Conservation (phyloP, 192 early-diverging fungal genomes). For the Coemansia sp. region DNA sequence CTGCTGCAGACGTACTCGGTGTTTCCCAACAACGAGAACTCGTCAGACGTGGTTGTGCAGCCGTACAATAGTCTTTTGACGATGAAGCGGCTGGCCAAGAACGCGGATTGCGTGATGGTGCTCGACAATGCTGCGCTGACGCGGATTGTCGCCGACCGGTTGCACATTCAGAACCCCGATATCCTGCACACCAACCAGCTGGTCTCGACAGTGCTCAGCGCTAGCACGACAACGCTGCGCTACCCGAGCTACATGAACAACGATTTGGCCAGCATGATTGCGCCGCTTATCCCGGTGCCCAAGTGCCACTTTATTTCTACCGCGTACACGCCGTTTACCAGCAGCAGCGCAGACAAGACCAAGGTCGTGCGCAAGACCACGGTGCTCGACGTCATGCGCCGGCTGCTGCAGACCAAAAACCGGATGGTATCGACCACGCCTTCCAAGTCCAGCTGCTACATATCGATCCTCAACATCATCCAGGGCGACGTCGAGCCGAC, state of each 20-base stretch:
- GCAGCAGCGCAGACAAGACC: slow-evolving; percentile 84
- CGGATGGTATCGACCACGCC: slow-evolving; percentile 93
- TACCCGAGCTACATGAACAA: slow-evolving; percentile 99
- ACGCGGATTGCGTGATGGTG: slow-evolving; percentile 96
- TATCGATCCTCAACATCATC: slow-evolving; percentile 98
- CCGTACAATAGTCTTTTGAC: slow-evolving; percentile 96
- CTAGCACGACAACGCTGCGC: slow-evolving; percentile 92
- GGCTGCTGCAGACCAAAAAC: slow-evolving; percentile 96
- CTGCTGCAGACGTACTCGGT: slow-evolving; percentile 97
- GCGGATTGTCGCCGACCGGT: slow-evolving; percentile 85
- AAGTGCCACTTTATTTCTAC: slow-evolving; percentile 95
- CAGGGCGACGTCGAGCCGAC: slow-evolving; percentile 98
- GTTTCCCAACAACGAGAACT: slow-evolving; percentile 93
- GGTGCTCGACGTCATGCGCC: slow-evolving; percentile 96
- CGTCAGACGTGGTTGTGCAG: slow-evolving; percentile 95
- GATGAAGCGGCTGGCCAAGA: slow-evolving; percentile 84
- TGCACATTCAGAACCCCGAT: slow-evolving; percentile 92
- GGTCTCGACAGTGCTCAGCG: slow-evolving; percentile 98
- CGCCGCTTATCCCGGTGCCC: slow-evolving; percentile 97
- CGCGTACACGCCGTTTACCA: slow-evolving; percentile 95
- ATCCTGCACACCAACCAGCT: slow-evolving; percentile 96
- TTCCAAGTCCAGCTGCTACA: slow-evolving; percentile 92
- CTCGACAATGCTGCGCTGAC: slow-evolving; percentile 94
- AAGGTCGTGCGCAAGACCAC: slow-evolving; percentile 96
- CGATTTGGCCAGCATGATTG: slow-evolving; percentile 91